Percentiles rank a stretch among this genome's conserved stretches.
These are phyloP conservation scores for Aspergillus homomorphus DNA, from an alignment of 495 filamentous ascomycete genomes.

Conservation along the genomic window DNA sequence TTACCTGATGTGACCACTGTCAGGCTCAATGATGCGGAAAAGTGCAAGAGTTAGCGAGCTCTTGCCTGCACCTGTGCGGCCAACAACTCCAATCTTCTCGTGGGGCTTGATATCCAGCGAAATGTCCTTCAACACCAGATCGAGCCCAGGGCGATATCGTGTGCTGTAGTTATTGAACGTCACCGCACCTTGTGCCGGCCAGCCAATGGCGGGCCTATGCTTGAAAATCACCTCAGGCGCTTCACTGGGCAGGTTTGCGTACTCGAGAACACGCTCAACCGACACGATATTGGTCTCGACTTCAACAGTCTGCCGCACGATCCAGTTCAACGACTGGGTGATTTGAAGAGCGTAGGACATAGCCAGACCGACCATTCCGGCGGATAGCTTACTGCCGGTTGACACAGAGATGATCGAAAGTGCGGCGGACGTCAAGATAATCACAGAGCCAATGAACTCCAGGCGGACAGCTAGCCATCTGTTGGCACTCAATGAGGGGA, in stretches of 20 bases:
- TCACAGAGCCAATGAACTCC: constrained; percentile 93
- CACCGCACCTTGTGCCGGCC: constrained; percentile 88
- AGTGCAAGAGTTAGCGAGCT: constrained; percentile 90
- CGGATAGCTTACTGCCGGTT: constrained; percentile 60
- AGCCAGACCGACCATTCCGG: constrained; percentile 84
- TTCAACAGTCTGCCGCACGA: constrained; percentile 97
- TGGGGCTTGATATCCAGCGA: constrained; percentile 87
- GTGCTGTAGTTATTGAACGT: constrained; percentile 92
- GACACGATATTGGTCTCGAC: constrained; percentile 99
- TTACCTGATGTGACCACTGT: constrained; percentile 68
- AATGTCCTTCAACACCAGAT: constrained; percentile 90
- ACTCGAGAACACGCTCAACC: constrained; percentile 96
- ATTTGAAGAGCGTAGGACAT: constrained; percentile 98
- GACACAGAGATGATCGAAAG: constrained; percentile 81
- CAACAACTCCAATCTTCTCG: constrained; percentile 98
- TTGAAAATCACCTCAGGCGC: constrained; percentile 91
- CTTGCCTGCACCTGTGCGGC: constrained; percentile 94
- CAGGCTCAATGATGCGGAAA: constrained; percentile 93
- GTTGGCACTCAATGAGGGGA: constrained; percentile 94
- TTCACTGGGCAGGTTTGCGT: constrained; percentile 89
- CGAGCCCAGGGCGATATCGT: constrained; percentile 82
- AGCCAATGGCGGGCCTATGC: constrained; percentile 80
- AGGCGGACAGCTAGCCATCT: constrained; percentile 93
- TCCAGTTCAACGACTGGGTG: constrained; percentile 98
- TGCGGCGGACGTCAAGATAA: constrained; percentile 83